Conservation (phyloP, 176 grass and related monocot genomes). For the Paspalum notatum region DNA sequence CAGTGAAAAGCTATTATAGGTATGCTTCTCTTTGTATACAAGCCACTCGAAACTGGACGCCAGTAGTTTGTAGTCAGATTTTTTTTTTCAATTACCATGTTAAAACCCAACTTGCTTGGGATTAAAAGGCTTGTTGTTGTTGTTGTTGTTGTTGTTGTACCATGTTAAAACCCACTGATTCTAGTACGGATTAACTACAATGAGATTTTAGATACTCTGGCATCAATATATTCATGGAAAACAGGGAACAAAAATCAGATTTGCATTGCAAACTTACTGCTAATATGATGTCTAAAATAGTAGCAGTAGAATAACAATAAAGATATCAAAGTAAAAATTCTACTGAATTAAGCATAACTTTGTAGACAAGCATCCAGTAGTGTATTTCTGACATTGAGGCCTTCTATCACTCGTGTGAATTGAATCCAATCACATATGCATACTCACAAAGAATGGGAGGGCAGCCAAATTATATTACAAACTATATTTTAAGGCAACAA, state of each 20-base stretch:
- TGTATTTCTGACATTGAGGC: slow-evolving; percentile 12
- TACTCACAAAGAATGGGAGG: slow-evolving; percentile 25
- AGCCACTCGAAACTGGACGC: too few relatives aligned
- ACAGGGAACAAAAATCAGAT: slow-evolving; percentile 24
- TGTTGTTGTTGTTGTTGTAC: too few relatives aligned
- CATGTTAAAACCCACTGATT: too few relatives aligned
- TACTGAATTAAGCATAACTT: slow-evolving; percentile 10
- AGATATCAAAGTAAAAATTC: slow-evolving; percentile 4
- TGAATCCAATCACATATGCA: slow-evolving; percentile 18
- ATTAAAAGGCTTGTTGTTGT: too few relatives aligned
- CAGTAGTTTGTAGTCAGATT: too few relatives aligned
- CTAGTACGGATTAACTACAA: too few relatives aligned
- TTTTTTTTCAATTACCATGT: too few relatives aligned
- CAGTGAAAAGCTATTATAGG: too few relatives aligned
- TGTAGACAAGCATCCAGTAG: slow-evolving; percentile 18
- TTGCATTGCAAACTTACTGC: slow-evolving; percentile 1
- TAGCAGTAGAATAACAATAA: slow-evolving; percentile 27
- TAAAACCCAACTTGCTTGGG: too few relatives aligned
- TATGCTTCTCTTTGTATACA: too few relatives aligned
- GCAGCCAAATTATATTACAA: neutral
- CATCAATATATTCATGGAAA: neutral
- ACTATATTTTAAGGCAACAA: slow-evolving; percentile 10
- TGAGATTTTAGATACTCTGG: neutral
- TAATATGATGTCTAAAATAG: slow-evolving; percentile 13
- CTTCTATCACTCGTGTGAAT: slow-evolving; percentile 14